Percentiles rank a stretch among this genome's conserved stretches.
Conservation (phyloP, 257 asterid species). For the Nemophila menziesii region DNA sequence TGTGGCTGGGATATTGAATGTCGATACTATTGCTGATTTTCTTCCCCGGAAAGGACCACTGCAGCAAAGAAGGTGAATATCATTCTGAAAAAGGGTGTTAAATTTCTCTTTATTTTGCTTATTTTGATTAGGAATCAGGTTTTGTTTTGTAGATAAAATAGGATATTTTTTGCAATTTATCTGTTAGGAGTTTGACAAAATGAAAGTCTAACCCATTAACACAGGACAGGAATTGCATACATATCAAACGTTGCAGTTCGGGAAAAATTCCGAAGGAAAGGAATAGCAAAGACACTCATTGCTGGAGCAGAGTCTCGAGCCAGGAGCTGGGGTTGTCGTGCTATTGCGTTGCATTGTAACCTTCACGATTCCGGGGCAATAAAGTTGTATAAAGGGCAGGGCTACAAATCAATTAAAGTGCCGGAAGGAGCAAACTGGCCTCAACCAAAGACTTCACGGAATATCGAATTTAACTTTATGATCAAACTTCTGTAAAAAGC, state of each 20-base stretch:
- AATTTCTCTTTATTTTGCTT: neutral
- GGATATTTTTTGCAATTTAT: no score
- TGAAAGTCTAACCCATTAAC: neutral
- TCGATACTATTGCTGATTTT: slow-evolving; percentile 86
- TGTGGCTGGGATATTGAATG: slow-evolving; percentile 77
- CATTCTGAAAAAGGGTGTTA: neutral
- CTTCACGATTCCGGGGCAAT: slow-evolving; percentile 60
- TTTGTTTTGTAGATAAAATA: neutral
- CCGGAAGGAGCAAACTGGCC: slow-evolving; percentile 91
- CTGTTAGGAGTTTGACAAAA: neutral
- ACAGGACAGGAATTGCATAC: slow-evolving; percentile 73
- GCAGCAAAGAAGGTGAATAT: slow-evolving; percentile 67
- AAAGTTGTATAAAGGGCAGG: slow-evolving; percentile 43
- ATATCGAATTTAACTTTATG: slow-evolving; percentile 66
- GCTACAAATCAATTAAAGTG: slow-evolving; percentile 47
- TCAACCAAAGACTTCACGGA: slow-evolving; percentile 53
- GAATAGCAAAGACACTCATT: slow-evolving; percentile 42
- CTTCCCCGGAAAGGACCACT: slow-evolving; percentile 84
- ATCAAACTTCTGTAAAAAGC: slow-evolving; percentile 56
- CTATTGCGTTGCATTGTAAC: slow-evolving; percentile 56
- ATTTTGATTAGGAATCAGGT: neutral
- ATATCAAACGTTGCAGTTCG: slow-evolving; percentile 64
- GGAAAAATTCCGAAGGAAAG: slow-evolving; percentile 47
- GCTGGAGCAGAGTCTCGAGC: slow-evolving; percentile 59
- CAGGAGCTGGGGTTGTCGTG: slow-evolving; percentile 54